Conservation (phyloP, 306 rosid species). For the Rubus parviflorus region DNA sequence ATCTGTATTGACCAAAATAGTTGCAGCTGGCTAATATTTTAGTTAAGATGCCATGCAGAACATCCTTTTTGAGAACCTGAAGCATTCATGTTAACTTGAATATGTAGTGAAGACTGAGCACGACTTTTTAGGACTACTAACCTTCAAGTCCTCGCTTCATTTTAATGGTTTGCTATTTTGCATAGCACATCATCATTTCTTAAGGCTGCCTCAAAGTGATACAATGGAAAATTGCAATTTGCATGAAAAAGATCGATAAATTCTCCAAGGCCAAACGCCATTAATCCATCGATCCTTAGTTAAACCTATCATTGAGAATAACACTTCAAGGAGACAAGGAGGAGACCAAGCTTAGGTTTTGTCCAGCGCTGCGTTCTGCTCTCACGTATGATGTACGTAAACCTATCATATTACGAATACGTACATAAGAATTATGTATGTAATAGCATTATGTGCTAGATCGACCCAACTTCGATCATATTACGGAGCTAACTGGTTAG, state of each 20-base stretch:
- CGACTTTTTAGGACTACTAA: background rate
- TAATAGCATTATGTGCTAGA: no score
- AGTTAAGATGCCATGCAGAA: background rate
- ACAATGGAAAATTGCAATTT: background rate
- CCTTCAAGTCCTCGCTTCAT: background rate
- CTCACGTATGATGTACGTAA: no score
- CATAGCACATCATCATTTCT: background rate
- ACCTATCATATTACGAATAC: no score
- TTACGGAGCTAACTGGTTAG: no score
- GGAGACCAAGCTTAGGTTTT: no score
- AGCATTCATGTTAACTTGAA: background rate
- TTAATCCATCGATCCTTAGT: no score
- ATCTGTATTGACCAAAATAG: background rate
- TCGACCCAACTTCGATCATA: no score
- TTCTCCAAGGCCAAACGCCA: no score
- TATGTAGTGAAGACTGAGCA: background rate
- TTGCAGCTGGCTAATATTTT: background rate
- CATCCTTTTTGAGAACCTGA: conserved; percentile 8
- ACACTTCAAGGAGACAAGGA: no score
- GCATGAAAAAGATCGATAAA: background rate
- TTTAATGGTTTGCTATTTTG: background rate
- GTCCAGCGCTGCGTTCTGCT: no score
- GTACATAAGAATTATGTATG: no score
- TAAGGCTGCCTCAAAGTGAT: background rate
- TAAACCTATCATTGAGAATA: no score